Evolutionary conservation across 139 green algal genomes (phyloP).

Genomic region (Nannochloris sp.): DNA sequence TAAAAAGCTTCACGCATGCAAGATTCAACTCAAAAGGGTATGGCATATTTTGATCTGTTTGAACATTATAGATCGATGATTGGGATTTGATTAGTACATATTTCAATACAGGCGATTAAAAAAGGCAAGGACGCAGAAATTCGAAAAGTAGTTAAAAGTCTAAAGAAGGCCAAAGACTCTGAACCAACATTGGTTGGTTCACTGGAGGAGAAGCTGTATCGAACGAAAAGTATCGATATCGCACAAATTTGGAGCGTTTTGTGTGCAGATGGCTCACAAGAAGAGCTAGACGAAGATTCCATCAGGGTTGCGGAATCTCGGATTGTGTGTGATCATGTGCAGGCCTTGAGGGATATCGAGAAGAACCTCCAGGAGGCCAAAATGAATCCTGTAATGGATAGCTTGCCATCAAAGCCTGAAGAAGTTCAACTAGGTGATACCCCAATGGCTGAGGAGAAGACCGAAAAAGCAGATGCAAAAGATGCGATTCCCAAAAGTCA

Average conservation of each 20-base stretch:
- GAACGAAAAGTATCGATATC: not conserved
- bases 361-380: not conserved
- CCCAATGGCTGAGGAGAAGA: not conserved
- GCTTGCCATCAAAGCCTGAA: too few species aligned
- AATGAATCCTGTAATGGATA: too few species aligned
- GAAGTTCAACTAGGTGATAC: not conserved
- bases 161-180: conserved; percentile 3
- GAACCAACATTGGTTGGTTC: not conserved
- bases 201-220: not conserved
- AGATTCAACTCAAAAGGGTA: conserved; percentile 1
- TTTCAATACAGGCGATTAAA: conserved; percentile 3
- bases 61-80: not conserved
- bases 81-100: not conserved
- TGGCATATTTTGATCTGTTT: not conserved
- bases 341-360: not conserved
- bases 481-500: not conserved
- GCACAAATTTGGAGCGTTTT: not conserved
- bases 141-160: not conserved
- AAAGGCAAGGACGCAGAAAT: conserved; percentile 8
- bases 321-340: not conserved
- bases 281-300: not conserved
- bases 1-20: conserved; percentile 6
- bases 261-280: not conserved
- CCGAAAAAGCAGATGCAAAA: not conserved
- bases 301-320: not conserved